A percentile compares a stretch with the other conserved stretches of the same genome.
Evolutionary conservation across 495 filamentous ascomycete species (phyloP).

Genomic region (Parachaetomium inaequale): DNA sequence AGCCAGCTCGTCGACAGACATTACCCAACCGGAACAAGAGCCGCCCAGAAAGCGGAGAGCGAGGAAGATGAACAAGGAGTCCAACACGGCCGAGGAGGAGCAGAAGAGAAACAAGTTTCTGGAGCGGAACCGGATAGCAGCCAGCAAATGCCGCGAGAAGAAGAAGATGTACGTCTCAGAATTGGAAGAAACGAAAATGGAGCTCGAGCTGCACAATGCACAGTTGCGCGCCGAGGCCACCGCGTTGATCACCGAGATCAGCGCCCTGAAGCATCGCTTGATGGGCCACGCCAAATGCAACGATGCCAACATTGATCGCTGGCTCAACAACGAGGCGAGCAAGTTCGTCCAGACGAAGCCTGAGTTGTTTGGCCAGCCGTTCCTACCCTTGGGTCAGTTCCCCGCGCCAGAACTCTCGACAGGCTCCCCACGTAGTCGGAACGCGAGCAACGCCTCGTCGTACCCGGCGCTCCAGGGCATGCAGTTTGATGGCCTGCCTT

Average conservation of each 20-base stretch:
- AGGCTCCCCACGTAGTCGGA: slow-evolving; percentile 22
- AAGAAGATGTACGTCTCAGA: slow-evolving; percentile 72
- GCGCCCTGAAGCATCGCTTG: slow-evolving; percentile 54
- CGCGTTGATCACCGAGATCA: slow-evolving; percentile 22
- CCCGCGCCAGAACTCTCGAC: background rate
- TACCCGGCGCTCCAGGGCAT: slow-evolving; percentile 21
- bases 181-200: slow-evolving; percentile 50
- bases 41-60: slow-evolving; percentile 21
- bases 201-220: slow-evolving; percentile 33
- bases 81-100: slow-evolving; percentile 21
- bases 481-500: slow-evolving; percentile 17
- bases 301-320: slow-evolving; percentile 47
- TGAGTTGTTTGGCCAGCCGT: slow-evolving; percentile 30
- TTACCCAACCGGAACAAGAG: slow-evolving; percentile 27
- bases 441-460: slow-evolving; percentile 24
- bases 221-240: background rate
- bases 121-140: slow-evolving; percentile 78
- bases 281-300: slow-evolving; percentile 59
- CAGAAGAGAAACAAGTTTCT: slow-evolving; percentile 53
- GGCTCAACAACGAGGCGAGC: slow-evolving; percentile 45
- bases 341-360: slow-evolving; percentile 36
- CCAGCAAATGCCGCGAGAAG: slow-evolving; percentile 82
- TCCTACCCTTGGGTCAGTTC: slow-evolving; percentile 24
- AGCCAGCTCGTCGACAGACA: slow-evolving; percentile 23
- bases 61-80: slow-evolving; percentile 18